Conservation (phyloP, 2,329 filamentous ascomycete genomes). For the Thielaviopsis ethacetica region DNA sequence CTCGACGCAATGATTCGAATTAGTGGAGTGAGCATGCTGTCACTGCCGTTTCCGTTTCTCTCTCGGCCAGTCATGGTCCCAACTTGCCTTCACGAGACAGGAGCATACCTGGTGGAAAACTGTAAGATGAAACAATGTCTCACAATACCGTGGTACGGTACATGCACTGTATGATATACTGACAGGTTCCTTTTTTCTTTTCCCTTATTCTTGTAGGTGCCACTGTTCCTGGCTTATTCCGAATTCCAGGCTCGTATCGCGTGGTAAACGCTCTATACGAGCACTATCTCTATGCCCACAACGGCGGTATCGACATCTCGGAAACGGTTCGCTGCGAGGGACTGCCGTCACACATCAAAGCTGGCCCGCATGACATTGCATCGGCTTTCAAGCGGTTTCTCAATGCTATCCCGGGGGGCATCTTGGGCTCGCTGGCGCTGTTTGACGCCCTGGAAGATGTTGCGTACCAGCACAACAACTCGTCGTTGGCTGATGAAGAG, state of each 20-base stretch:
- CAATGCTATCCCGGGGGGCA: slow-evolving; percentile 45
- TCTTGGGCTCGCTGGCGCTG: slow-evolving; percentile 43
- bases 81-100: slow-evolving; percentile 49
- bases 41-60: slow-evolving; percentile 42
- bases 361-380: slow-evolving; percentile 46
- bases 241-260: slow-evolving; percentile 42
- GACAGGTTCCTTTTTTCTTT: neutral
- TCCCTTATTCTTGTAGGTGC: slow-evolving; percentile 16
- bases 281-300: slow-evolving; percentile 34
- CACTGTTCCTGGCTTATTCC: slow-evolving; percentile 42
- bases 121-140: slow-evolving; percentile 23
- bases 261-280: slow-evolving; percentile 43
- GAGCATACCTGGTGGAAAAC: slow-evolving; percentile 46
- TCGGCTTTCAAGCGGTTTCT: slow-evolving; percentile 52
- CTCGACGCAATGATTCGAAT: slow-evolving; percentile 44
- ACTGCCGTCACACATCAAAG: slow-evolving; percentile 43
- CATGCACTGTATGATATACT: neutral
- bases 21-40: slow-evolving; percentile 45
- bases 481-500: slow-evolving; percentile 33
- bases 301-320: slow-evolving; percentile 15
- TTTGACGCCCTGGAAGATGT: slow-evolving; percentile 40
- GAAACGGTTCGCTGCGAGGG: slow-evolving; percentile 42
- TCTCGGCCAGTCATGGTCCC: slow-evolving; percentile 41
- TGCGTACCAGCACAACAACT: slow-evolving; percentile 23
- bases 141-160: neutral